Evolutionary conservation across 805 yeast species (phyloP).

Genomic region (Lachancea quebecensis): DNA sequence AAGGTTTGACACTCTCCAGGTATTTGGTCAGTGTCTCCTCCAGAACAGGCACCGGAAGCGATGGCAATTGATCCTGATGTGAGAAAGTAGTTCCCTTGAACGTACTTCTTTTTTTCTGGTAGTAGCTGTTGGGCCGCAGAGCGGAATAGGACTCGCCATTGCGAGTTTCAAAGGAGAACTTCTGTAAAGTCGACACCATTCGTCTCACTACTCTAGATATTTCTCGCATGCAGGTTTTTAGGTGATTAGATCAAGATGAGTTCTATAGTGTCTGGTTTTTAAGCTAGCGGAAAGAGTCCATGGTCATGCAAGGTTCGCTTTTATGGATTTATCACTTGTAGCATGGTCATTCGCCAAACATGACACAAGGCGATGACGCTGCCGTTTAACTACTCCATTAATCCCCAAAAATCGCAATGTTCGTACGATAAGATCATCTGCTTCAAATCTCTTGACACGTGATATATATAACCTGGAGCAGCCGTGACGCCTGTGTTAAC

Average conservation of each 20-base stretch:
- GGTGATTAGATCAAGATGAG: not conserved
- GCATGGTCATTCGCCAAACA: too few relatives aligned
- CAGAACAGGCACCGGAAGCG: conserved; percentile 80
- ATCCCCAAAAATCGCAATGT: too few relatives aligned
- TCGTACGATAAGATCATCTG: too few relatives aligned
- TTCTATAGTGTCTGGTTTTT: not conserved
- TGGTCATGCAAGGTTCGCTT: too few relatives aligned
- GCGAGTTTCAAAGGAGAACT: conserved; percentile 20
- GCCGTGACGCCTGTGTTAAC: too few relatives aligned
- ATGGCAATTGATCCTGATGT: conserved; percentile 68
- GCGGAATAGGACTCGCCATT: conserved; percentile 27
- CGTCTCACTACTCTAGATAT: not conserved
- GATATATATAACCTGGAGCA: too few relatives aligned
- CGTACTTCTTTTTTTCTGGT: conserved; percentile 16
- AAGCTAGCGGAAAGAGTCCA: too few relatives aligned
- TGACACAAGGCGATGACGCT: too few relatives aligned
- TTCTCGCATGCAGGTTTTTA: not conserved
- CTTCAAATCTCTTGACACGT: too few relatives aligned
- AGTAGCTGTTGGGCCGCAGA: conserved; percentile 14
- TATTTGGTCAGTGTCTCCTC: conserved; percentile 63
- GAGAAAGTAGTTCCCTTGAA: conserved; percentile 63
- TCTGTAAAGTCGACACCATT: conserved; percentile 8
- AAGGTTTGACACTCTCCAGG: conserved; percentile 68
- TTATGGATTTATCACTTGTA: too few relatives aligned
- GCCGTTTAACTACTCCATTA: too few relatives aligned